phyloP scores from a whole-genome alignment of 441 rosid genomes.

The Omphalea diandra region DNA sequence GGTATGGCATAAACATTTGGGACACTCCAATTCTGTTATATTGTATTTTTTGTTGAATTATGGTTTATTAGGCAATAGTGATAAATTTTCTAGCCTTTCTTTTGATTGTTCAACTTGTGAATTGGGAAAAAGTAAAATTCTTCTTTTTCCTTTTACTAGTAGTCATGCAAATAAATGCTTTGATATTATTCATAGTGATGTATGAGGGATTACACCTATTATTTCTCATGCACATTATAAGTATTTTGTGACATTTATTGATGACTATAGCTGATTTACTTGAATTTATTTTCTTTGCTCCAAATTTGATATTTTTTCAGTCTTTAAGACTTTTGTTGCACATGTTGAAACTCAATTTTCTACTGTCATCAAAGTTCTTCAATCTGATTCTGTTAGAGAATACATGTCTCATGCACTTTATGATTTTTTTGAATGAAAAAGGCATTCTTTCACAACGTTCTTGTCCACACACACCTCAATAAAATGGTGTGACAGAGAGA shows the following conservation, averaged over 20 bases:
- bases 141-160: background rate
- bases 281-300: too few relatives aligned
- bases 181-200: background rate
- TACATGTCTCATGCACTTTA: background rate
- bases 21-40: constrained; percentile 16
- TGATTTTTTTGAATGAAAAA: background rate
- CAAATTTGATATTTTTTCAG: background rate
- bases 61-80: background rate
- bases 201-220: too few relatives aligned
- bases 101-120: constrained; percentile 12
- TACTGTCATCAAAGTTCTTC: background rate
- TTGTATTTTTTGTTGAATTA: constrained; percentile 10
- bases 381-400: background rate
- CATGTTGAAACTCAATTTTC: background rate
- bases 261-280: too few relatives aligned
- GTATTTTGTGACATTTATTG: too few relatives aligned
- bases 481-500: background rate
- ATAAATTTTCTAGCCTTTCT: background rate
- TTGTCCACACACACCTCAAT: background rate
- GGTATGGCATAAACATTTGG: constrained; percentile 14
- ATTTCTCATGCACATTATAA: too few relatives aligned
- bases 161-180: background rate
- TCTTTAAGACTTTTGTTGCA: background rate
- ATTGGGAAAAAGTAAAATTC: constrained; percentile 9
- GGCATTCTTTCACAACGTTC: constrained; percentile 2